Percentiles rank a stretch among this genome's conserved stretches.
phyloP scores from a whole-genome alignment of 1,284 basidiomycete species.

The Ceratobasidium sp. region DNA sequence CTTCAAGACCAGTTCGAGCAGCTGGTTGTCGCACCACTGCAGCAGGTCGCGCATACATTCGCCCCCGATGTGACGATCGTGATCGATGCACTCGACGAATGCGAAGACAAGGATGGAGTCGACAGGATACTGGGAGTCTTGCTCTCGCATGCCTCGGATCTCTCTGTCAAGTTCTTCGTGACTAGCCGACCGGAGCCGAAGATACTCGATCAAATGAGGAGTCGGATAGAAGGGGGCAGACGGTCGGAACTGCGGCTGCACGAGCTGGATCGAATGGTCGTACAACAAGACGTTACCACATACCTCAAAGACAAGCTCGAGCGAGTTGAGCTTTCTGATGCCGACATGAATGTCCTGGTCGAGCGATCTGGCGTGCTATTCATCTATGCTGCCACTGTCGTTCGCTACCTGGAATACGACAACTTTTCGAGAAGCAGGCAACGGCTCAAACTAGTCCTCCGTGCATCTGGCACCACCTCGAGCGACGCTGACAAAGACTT shows the following conservation, averaged over 20 bases:
- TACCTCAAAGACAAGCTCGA: conserved; percentile 29
- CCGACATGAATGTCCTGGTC: background rate
- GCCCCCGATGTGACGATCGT: conserved; percentile 11
- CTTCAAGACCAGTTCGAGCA: conserved; percentile 6
- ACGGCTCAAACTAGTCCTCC: background rate
- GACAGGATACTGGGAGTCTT: conserved; percentile 10
- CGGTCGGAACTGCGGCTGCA: conserved; percentile 27
- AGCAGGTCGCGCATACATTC: background rate
- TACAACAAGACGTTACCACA: conserved; percentile 37
- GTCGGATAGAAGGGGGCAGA: background rate
- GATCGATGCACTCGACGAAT: conserved; percentile 45
- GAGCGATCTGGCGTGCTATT: conserved; percentile 15
- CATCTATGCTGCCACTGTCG: conserved; percentile 37
- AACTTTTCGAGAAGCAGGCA: background rate
- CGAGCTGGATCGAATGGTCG: conserved; percentile 43
- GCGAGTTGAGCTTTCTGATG: background rate
- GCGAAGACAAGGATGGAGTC: conserved; percentile 20
- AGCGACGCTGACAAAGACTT: background rate
- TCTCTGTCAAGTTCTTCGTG: conserved; percentile 41
- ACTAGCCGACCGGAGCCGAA: conserved; percentile 46
- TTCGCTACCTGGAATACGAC: conserved; percentile 16
- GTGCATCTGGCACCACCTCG: background rate
- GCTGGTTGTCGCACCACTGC: background rate
- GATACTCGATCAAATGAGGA: conserved; percentile 9
- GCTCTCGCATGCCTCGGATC: background rate